Evolutionary conservation across 768 basidiomycete species (phyloP), one percentile per base, ranked within the genome.

Genomic region (Mycena rebaudengoi): DNA sequence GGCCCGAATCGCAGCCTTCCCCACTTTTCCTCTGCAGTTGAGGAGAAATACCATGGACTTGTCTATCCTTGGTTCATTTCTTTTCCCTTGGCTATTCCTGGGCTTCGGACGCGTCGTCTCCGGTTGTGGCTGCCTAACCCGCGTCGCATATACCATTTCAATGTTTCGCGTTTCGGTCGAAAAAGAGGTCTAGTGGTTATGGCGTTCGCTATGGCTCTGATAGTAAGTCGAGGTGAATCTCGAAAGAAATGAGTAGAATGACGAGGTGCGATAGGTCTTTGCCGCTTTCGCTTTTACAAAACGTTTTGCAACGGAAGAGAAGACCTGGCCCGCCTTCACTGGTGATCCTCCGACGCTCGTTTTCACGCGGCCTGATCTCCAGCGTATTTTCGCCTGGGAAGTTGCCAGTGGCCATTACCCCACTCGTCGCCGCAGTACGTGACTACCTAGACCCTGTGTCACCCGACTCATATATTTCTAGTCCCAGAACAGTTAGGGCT

Each of bases 321-420:
- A 60, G 52, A 60, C 62, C 14, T 68, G 66, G 66, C 62, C 66
- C 16, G 58, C 54, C 11, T 68, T 68, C 29, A 49, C 58, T 30
- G 58, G 58, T 12, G 66, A 68, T 25, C 66, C 66, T 33, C 66
- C 66, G 1, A 68, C 66, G 8, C 59, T 68, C 28, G 86, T 95
- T 33, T 95, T 86, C 71, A 82, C 82, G 59, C 83, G 89, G 48
- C 88, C 91, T 60, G 95, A 98, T 71, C 74, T 98, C 40, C 92
- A 91, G 71, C 84, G 90, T 59, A 93, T 99, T 76, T 99, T 96
- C 96, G 83, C 89, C 63, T 99, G 96, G 96, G 97, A 99, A 78
- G 85, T 99, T 59, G 81, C 88, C 30, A 93, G 94, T 65, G 98
- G 98, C 1, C 96, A 98, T 78, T 95, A 95, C 81, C 97, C 97